These are phyloP conservation scores for Borealophlyctis nickersoniae DNA, from an alignment of 192 early-diverging fungal genomes.

Conservation along the genomic window DNA sequence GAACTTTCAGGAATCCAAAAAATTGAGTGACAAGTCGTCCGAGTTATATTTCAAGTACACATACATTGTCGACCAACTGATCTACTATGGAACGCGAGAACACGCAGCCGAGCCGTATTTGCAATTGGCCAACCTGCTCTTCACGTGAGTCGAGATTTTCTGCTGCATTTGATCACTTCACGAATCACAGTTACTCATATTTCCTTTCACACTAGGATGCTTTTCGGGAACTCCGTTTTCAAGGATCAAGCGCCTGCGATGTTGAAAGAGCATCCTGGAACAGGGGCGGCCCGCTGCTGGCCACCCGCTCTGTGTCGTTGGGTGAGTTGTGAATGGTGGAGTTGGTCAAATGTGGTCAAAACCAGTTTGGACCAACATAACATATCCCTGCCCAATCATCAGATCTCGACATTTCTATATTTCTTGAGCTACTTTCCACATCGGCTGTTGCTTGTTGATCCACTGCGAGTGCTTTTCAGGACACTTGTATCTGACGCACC, in stretches of 20 bases:
- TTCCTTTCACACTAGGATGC: conserved; percentile 28
- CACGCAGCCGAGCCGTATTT: conserved; percentile 68
- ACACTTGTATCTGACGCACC: not conserved
- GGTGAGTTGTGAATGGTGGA: conserved; percentile 30
- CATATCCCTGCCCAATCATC: not conserved
- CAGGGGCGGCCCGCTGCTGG: conserved; percentile 37
- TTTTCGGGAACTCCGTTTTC: conserved; percentile 52
- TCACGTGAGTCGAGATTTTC: conserved; percentile 48
- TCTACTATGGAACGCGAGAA: conserved; percentile 74
- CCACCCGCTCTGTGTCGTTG: conserved; percentile 49
- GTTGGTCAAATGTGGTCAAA: not conserved
- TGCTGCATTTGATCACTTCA: not conserved
- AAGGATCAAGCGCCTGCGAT: conserved; percentile 42
- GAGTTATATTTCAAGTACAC: conserved; percentile 66
- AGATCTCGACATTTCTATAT: conserved; percentile 33
- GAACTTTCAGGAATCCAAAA: not conserved
- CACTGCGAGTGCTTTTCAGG: conserved; percentile 25
- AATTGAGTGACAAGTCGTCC: conserved; percentile 22
- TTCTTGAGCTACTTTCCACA: conserved; percentile 44
- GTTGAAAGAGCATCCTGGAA: conserved; percentile 9
- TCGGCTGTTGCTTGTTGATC: conserved; percentile 27
- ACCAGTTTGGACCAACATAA: conserved; percentile 1
- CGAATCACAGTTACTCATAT: not conserved
- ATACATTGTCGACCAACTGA: conserved; percentile 73
- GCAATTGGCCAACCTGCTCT: conserved; percentile 64